Evolutionary conservation across 345 rosid species (phyloP).

Genomic region (Populus nigra): DNA sequence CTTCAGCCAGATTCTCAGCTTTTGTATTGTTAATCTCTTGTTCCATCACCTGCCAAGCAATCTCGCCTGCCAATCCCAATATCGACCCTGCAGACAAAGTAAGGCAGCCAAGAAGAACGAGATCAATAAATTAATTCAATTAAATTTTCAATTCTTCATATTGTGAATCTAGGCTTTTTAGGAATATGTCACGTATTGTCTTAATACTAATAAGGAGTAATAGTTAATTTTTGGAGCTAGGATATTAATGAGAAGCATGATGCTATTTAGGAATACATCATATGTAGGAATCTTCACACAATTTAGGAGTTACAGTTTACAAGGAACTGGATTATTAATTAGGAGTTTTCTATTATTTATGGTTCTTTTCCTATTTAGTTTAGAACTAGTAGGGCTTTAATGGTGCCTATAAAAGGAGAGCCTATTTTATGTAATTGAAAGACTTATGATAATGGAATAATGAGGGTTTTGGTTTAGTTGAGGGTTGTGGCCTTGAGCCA

Average conservation of each 20-base stretch:
- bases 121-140: background rate
- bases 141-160: background rate
- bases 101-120: background rate
- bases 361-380: too few relatives aligned
- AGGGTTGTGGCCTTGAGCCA: too few relatives aligned
- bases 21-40: conserved; percentile 25
- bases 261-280: too few relatives aligned
- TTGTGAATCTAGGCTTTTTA: background rate
- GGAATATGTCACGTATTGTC: background rate
- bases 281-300: too few relatives aligned
- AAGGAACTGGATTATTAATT: too few relatives aligned
- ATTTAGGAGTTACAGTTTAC: too few relatives aligned
- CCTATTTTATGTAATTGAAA: too few relatives aligned
- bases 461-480: too few relatives aligned
- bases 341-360: too few relatives aligned
- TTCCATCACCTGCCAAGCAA: conserved; percentile 29
- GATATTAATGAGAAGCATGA: background rate
- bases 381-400: too few relatives aligned
- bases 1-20: conserved; percentile 4
- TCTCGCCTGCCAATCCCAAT: background rate
- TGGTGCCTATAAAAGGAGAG: too few relatives aligned
- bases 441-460: too few relatives aligned
- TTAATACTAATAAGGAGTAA: background rate
- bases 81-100: background rate
- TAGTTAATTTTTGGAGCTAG: background rate